phyloP scores from a whole-genome alignment of 2,329 filamentous ascomycete species.

The Xylaria multiplex region DNA sequence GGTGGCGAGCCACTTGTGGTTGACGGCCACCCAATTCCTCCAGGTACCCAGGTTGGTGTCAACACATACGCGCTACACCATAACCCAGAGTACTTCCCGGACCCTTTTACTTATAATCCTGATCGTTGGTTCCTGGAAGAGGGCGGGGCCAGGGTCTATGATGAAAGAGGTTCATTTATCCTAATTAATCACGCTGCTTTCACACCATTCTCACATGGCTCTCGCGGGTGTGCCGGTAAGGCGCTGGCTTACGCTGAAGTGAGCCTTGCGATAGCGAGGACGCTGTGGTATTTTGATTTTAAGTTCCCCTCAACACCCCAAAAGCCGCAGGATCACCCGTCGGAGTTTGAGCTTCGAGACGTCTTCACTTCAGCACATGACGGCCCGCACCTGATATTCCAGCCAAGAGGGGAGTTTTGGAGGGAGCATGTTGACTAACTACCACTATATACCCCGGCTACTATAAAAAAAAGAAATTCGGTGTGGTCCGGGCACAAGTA shows the following conservation, averaged over 20 bases:
- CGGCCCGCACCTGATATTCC: too few species aligned
- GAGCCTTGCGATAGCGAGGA: slow-evolving; percentile 55
- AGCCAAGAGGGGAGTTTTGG: too few species aligned
- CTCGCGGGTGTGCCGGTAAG: slow-evolving; percentile 59
- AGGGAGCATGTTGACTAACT: too few species aligned
- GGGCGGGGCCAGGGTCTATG: too few species aligned
- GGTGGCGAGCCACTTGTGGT: slow-evolving; percentile 13
- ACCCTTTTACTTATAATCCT: slow-evolving; percentile 5
- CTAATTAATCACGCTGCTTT: slow-evolving; percentile 42
- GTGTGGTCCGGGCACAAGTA: too few species aligned
- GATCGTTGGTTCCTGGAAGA: slow-evolving; percentile 7
- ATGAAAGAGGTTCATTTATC: too few species aligned
- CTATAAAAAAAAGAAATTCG: too few species aligned
- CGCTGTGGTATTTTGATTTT: slow-evolving; percentile 55
- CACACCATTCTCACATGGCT: slow-evolving; percentile 47
- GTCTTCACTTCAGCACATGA: too few species aligned
- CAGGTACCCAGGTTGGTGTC: slow-evolving; percentile 11
- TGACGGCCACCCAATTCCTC: slow-evolving; percentile 22
- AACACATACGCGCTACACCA: slow-evolving; percentile 26
- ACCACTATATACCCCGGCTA: too few species aligned
- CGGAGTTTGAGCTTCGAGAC: too few species aligned
- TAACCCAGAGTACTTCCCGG: slow-evolving; percentile 23
- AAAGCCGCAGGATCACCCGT: too few species aligned
- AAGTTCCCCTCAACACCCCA: too few species aligned
- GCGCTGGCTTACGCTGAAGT: slow-evolving; percentile 56